Base-by-base conservation (phyloP, 2,329 filamentous ascomycete species). In the Pleoardoris graminearum region DNA sequence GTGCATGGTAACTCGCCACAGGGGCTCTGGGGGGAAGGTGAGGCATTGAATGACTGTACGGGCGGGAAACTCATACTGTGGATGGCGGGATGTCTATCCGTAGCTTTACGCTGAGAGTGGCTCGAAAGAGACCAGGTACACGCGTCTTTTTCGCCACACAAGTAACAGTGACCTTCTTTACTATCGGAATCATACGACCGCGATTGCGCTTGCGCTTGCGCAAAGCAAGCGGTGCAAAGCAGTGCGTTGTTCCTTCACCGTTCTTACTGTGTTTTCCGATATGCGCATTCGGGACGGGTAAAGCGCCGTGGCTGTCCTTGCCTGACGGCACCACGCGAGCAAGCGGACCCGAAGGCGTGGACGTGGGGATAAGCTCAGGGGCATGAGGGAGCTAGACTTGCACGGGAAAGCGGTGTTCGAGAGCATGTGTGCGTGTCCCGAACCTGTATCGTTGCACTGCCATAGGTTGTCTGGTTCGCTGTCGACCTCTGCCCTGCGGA, bases 1-100 rank as follows among this genome's bases (percentile, higher is more conserved):
- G 48, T 50, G 38, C 17, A 7, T 1, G 8, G 5, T 5, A 43
- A 42, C 16, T 58, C 37, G 56, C 56, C 55, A 58, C 55, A 55
- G 39, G 50, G 44, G 53, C 50, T 53, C 50, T 52, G 33, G 11
- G 12, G 4, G 51, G 21, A 25, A 36, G 4, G 14, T 37, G 35
- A 21, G 27, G n/a, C 38, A 16, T 25, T 14, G 23, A 17, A 29
- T 29, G 39, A 43, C 23, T 42, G 19, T 7, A 8, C 7, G 41
- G n/a, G n/a, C 1, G 16, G 16, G 17, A n/a, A 14, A 12, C 2
- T 16, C 23, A 23, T 39, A 19, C 11, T 33, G 41, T 33, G 27
- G 27, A 22, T 16, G 41, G 27, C 10, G 16, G 16, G 14, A 12
- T 3, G 14, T 30, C 25, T 29, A 3, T 43, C 41, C 17, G 41